Base-by-base conservation (phyloP, 2,329 filamentous ascomycete species). In the Aspergillus sp. region DNA sequence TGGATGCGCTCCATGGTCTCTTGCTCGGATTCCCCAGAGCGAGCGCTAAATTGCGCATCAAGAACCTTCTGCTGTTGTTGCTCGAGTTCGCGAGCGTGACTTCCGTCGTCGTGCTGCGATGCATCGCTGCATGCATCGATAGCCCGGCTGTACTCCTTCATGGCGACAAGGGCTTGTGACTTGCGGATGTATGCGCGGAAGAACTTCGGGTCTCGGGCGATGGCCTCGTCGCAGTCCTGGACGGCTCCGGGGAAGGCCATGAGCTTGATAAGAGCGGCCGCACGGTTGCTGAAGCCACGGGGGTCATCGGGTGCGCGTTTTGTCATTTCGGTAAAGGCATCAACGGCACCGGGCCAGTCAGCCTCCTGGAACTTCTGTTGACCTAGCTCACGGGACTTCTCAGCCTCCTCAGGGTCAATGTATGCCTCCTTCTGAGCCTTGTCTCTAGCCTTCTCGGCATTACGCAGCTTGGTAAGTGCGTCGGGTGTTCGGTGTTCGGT, bases 401-500 rank as follows among this genome's bases (percentile, higher is more conserved):
- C 95, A 21, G 95, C 95, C 81, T 97, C 93, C 67, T 81, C 89
- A 0, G 95, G 91, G 77, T 95, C 90, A 67, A 99, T 81, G 77
- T 98, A 98, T 3, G 93, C 87, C 62, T 87, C 78, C 76, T 85
- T 90, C 60, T 90, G 89, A 21, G 83, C 80, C 63, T 90, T 90
- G 62, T 85, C 85, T 82, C 96, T 93, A 66, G 85, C 84, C 75
- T 96, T 96, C 81, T 99, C 93, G 17, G 90, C 91, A 21, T 87
- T 85, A 54, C 95, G 92, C 55, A 99, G 88, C 82, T 99, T 99
- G 74, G 87, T 87, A 60, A 98, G 87, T 59, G 96, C 88, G 27
- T 99, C 95, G 4, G 95, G 93, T 4, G 92, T 97, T 64, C 95
- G 93, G 82, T 98, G 93, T 80, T 99, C 95, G 5, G 91, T 98